A percentile compares a stretch with the other conserved stretches of the same genome.
Evolutionary conservation across 2,329 filamentous ascomycete genomes (phyloP).

Genomic region (Apiospora arundinis): DNA sequence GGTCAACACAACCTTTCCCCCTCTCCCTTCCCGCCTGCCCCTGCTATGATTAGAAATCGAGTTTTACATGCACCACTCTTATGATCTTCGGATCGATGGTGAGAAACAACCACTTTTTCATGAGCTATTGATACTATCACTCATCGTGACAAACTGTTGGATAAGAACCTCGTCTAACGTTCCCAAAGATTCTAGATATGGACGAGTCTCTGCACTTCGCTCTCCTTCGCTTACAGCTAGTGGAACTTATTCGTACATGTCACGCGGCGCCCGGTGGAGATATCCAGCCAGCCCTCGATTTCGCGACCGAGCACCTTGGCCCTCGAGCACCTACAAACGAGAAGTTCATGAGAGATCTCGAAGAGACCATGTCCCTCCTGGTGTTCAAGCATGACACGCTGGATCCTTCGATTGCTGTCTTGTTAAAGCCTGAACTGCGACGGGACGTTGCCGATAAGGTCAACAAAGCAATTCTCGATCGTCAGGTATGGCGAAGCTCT

Average conservation of each 20-base stretch:
- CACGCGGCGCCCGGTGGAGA: slow-evolving; percentile 71
- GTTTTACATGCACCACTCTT: slow-evolving; percentile 99
- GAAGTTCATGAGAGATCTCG: slow-evolving; percentile 84
- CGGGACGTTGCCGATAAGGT: slow-evolving; percentile 85
- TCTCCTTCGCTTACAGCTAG: slow-evolving; percentile 85
- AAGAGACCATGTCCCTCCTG: slow-evolving; percentile 90
- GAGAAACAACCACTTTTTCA: slow-evolving; percentile 79
- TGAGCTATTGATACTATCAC: slow-evolving; percentile 58
- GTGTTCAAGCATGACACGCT: slow-evolving; percentile 86
- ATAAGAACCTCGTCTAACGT: neutral
- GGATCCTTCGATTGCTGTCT: slow-evolving; percentile 73
- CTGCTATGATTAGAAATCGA: slow-evolving; percentile 88
- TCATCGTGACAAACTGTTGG: neutral
- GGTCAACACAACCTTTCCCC: slow-evolving; percentile 42
- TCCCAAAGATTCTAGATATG: slow-evolving; percentile 78
- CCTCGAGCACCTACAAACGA: slow-evolving; percentile 83
- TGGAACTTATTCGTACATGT: slow-evolving; percentile 87
- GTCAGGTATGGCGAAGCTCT: slow-evolving; percentile 75
- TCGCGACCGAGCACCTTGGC: slow-evolving; percentile 86
- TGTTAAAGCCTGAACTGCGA: slow-evolving; percentile 81
- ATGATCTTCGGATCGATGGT: slow-evolving; percentile 87
- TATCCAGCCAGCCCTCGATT: slow-evolving; percentile 80
- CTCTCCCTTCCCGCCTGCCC: slow-evolving; percentile 11
- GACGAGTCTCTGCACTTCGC: slow-evolving; percentile 87
- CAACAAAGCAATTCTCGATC: slow-evolving; percentile 84